Evolutionary conservation across 352 stramenopile genomes (phyloP).

Genomic region (Globisporangium okanoganense): DNA sequence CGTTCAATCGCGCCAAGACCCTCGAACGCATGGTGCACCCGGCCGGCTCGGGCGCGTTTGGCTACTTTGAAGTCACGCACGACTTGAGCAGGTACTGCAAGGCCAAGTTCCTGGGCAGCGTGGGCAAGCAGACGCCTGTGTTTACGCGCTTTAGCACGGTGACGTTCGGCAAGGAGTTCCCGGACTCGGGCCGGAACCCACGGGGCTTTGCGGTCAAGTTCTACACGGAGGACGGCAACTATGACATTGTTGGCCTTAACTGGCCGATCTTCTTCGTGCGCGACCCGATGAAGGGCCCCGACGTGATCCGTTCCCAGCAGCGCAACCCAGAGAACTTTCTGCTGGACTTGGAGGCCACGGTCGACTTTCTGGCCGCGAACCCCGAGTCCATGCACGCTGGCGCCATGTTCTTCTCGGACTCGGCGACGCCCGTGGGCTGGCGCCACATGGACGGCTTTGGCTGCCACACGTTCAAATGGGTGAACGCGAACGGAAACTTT

Average conservation of each 20-base stretch:
- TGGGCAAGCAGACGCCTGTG: slow-evolving; percentile 84
- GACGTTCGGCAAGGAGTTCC: slow-evolving; percentile 49
- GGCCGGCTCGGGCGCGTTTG: slow-evolving; percentile 85
- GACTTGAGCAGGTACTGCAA: slow-evolving; percentile 48
- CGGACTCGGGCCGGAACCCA: slow-evolving; percentile 84
- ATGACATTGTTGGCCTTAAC: slow-evolving; percentile 92
- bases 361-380: slow-evolving; percentile 87
- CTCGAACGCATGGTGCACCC: slow-evolving; percentile 88
- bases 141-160: slow-evolving; percentile 78
- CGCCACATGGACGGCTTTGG: slow-evolving; percentile 92
- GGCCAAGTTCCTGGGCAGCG: slow-evolving; percentile 67
- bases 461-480: slow-evolving; percentile 89
- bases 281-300: slow-evolving; percentile 88
- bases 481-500: slow-evolving; percentile 71
- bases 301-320: slow-evolving; percentile 92
- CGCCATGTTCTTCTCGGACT: slow-evolving; percentile 86
- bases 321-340: slow-evolving; percentile 82
- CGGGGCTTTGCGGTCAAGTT: slow-evolving; percentile 92
- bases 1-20: slow-evolving; percentile 35
- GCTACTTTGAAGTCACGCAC: slow-evolving; percentile 88
- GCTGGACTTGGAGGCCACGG: slow-evolving; percentile 83
- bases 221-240: slow-evolving; percentile 92
- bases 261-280: slow-evolving; percentile 94
- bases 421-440: slow-evolving; percentile 83
- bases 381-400: slow-evolving; percentile 88